These are phyloP conservation scores for Westerdykella sp. DNA, from an alignment of 2,329 filamentous ascomycete genomes.

Conservation along the genomic window DNA sequence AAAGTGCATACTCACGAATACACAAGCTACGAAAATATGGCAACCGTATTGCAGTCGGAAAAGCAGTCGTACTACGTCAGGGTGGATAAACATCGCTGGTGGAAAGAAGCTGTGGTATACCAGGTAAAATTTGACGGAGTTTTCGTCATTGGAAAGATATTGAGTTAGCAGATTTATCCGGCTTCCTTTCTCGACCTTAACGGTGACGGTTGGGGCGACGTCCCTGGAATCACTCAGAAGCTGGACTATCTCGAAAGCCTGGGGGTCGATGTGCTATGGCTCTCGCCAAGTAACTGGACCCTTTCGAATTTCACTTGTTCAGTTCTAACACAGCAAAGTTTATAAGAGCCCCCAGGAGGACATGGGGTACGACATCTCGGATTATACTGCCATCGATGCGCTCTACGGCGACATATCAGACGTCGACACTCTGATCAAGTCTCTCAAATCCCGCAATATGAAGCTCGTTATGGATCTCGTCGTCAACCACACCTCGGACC, in stretches of 20 bases:
- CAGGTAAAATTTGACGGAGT: constrained; percentile 37
- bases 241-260: constrained; percentile 51
- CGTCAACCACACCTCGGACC: constrained; percentile 38
- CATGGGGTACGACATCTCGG: constrained; percentile 39
- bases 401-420: constrained; percentile 36
- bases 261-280: constrained; percentile 36
- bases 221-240: constrained; percentile 52
- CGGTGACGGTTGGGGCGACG: constrained; percentile 51
- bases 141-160: not conserved
- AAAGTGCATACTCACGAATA: too few relatives aligned
- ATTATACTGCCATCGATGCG: constrained; percentile 37
- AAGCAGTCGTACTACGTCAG: constrained; percentile 15
- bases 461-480: constrained; percentile 39
- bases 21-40: too few relatives aligned
- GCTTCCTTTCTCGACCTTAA: constrained; percentile 56
- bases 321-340: constrained; percentile 11
- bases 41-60: too few relatives aligned
- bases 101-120: constrained; percentile 57
- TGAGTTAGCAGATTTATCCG: constrained; percentile 46
- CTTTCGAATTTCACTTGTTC: not conserved
- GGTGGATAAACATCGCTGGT: constrained; percentile 44
- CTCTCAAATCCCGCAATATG: constrained; percentile 33
- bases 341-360: constrained; percentile 43
- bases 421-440: constrained; percentile 34
- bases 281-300: constrained; percentile 37